Base-by-base conservation (phyloP, 164 flowering plant species). In the Saururus chinensis region DNA sequence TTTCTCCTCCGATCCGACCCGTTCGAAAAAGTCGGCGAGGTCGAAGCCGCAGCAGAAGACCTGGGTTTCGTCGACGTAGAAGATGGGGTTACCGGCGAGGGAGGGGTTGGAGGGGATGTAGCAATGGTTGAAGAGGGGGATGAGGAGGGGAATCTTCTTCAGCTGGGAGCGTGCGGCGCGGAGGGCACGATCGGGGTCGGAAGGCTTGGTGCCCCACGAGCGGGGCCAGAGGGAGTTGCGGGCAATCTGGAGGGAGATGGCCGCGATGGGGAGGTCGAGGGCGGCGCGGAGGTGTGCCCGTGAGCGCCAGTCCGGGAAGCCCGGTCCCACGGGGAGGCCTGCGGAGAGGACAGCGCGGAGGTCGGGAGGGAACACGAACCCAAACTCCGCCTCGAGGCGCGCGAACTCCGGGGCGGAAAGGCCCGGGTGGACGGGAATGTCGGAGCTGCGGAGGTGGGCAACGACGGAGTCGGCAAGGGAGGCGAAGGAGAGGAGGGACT, bases 251-350 rank as follows among this genome's bases (percentile, higher is more conserved):
- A 83, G 80, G 0, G 89, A 83, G 7, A 89, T 75, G 10, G 96
- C 89, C 1, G 98, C 99, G 40, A 84, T 82, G 19, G 99, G 97
- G 5, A 95, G 81, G 61, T 84, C 85, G 9, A 95, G 76, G 7
- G 87, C 75, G 12, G 92, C 77, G 23, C 84, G 83, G 56, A 93
- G 85, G 25, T 83, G 90, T 53, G 73, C 82, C 7, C 92, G 77
- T 4, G 89, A 68, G 7, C 96, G 82, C 99, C 99, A 95, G 74
- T 91, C 95, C 0, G 99, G 99, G 70, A 95, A 95, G 14, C 96
- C 96, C 0, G 97, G 82, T 4, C 89, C 97, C 19, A 81, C 69
- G 0, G 97, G 97, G 24, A 95, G 67, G 8, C 91, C 96, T 16
- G 93, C 81, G 13, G 89, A 80, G 42, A 95, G 84, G 17, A 95